Evolutionary conservation across 805 yeast species (phyloP), one percentile per base, ranked within the genome.

Genomic region (Saturnispora halmiae): DNA sequence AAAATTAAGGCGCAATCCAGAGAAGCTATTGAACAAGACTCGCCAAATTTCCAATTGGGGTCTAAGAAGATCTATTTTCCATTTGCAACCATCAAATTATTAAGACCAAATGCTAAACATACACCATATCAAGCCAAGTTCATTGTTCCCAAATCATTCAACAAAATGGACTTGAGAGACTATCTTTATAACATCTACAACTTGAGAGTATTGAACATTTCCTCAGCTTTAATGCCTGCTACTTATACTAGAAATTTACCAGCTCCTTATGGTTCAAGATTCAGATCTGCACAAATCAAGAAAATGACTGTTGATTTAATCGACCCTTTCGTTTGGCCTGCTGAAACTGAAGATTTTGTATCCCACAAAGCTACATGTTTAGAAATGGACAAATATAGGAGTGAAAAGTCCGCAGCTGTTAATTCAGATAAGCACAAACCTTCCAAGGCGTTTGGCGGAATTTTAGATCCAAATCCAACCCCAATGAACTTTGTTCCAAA

Each of bases 71-170:
- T 82, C 8, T 88, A 76, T 58, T 83, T 90, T 60, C 98, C 98
- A 25, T 77, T 77, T 46, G 95, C 94, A 1, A 70, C 90, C 46
- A 69, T 90, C 29, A 75, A 83, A 38, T 67, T 90, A 25, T 64
- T 92, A 47, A 74, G 95, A 56, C 95, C 96, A 32, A 83, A 83
- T 54, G 96, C 97, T n/a, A 84, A 84, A 56, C 95, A 85, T 63
- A 83, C 96, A 0, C 99, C 99, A 36, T 88, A 83, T 64, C 96
- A 87, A 63, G 97, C 97, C 37, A 87, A 86, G 60, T 92, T 92
- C 63, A 76, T 84, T 48, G 98, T 94, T 15, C 98, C 99, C 13
- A 77, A 82, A 55, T 76, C 84, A 41, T 88, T 92, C 71, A 92
- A 92, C 68, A 90, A 88, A 60, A 69, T 92, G 65, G 97, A 90